phyloP scores from a whole-genome alignment of 495 filamentous ascomycete genomes.

The Lepidopterella palustris region DNA sequence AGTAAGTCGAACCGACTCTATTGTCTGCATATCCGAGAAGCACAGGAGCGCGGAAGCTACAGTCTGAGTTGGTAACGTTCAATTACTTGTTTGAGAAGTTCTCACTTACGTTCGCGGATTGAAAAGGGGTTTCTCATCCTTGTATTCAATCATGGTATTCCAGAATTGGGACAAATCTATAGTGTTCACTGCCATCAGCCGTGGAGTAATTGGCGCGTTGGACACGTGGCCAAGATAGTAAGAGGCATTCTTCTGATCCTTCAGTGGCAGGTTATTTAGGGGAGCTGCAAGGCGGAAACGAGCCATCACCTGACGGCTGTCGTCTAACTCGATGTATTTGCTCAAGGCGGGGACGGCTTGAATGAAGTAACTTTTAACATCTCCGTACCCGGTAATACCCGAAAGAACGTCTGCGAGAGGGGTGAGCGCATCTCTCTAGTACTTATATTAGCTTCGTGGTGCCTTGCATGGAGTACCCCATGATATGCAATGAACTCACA shows the following conservation, averaged over 20 bases:
- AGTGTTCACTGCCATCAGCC: not conserved
- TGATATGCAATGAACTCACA: not conserved
- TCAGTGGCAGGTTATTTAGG: not conserved
- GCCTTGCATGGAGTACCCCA: no score
- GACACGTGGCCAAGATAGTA: constrained; percentile 1
- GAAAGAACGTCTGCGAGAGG: not conserved
- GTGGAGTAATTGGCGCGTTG: not conserved
- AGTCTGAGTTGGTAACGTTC: not conserved
- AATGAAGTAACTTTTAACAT: not conserved
- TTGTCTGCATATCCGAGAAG: not conserved
- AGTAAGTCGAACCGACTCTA: not conserved
- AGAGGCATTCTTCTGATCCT: not conserved
- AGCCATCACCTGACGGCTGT: not conserved
- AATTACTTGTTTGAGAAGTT: not conserved
- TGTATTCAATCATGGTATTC: not conserved
- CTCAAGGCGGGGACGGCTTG: not conserved
- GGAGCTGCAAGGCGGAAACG: not conserved
- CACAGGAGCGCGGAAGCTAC: not conserved
- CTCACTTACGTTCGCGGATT: not conserved
- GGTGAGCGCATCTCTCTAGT: not conserved
- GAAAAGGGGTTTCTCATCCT: not conserved
- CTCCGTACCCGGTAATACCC: not conserved
- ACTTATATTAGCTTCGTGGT: no score
- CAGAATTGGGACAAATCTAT: not conserved
- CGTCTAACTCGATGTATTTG: not conserved